Conservation (phyloP, 2,329 filamentous ascomycete species). For the Phialophora chinensis region DNA sequence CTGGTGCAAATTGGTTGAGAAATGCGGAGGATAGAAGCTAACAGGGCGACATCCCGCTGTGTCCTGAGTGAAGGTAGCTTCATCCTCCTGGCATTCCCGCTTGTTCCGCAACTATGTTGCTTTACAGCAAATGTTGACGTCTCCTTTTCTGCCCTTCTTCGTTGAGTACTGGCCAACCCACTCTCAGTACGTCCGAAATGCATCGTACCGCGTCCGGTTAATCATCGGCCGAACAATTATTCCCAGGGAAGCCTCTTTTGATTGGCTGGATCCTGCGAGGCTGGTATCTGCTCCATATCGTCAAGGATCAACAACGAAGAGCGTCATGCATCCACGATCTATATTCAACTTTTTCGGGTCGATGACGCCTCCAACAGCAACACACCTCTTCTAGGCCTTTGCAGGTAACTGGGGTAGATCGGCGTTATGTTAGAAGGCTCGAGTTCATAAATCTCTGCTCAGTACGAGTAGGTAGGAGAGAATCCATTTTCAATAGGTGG, state of each 20-base stretch:
- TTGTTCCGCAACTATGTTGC: background rate
- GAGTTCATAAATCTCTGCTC: background rate
- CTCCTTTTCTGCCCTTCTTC: background rate
- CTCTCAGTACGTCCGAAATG: too few relatives aligned
- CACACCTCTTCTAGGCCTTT: background rate
- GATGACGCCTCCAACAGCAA: background rate
- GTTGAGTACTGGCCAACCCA: background rate
- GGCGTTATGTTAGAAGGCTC: background rate
- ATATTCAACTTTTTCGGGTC: background rate
- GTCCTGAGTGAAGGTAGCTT: constrained; percentile 1
- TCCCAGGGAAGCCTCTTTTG: background rate
- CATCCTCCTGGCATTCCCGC: background rate
- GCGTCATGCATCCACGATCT: background rate
- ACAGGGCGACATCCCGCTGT: constrained; percentile 24
- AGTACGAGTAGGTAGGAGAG: background rate
- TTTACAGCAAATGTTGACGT: background rate
- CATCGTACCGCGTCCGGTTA: background rate
- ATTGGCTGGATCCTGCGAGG: background rate
- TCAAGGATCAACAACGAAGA: background rate
- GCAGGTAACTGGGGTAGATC: background rate
- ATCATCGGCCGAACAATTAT: background rate
- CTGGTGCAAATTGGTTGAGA: constrained; percentile 64
- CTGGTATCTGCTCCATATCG: background rate
- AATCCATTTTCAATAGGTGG: background rate
- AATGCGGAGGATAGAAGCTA: constrained; percentile 30